Percentiles rank a stretch among this genome's conserved stretches.
Conservation (phyloP, 768 basidiomycete species). For the Candolleomyces aberdarensis region DNA sequence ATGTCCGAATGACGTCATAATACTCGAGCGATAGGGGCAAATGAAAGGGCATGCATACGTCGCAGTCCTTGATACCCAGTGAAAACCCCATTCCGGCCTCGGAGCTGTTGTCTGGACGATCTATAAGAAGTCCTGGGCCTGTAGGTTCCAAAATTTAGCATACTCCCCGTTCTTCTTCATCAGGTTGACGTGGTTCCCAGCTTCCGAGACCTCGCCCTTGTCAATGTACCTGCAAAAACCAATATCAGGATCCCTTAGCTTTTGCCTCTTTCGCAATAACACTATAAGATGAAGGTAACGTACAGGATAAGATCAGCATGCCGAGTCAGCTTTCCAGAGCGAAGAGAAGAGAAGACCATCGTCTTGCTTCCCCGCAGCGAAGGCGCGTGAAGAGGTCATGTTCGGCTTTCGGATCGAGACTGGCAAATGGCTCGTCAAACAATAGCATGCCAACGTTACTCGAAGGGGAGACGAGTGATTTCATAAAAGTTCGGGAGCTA, state of each 20-base stretch:
- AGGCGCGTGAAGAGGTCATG: conserved; percentile 74
- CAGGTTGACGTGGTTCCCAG: conserved; percentile 63
- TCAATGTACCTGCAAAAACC: conserved; percentile 58
- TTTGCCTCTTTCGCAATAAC: not conserved
- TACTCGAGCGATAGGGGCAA: too few species aligned
- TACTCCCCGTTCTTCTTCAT: conserved; percentile 60
- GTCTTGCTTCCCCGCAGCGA: conserved; percentile 73
- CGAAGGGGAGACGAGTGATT: conserved; percentile 46
- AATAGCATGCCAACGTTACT: conserved; percentile 53
- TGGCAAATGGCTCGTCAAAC: conserved; percentile 73
- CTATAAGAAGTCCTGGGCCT: conserved; percentile 65
- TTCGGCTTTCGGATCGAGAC: conserved; percentile 72
- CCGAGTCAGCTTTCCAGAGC: conserved; percentile 66
- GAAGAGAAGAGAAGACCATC: conserved; percentile 78
- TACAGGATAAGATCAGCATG: conserved; percentile 71
- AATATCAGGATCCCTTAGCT: not conserved
- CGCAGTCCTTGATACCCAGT: too few species aligned
- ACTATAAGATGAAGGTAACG: conserved; percentile 15
- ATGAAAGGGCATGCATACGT: too few species aligned
- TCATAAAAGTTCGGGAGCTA: conserved; percentile 67
- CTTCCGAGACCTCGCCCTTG: conserved; percentile 55
- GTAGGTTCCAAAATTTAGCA: conserved; percentile 69
- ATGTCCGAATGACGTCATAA: conserved; percentile 36
- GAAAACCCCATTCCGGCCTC: too few species aligned
- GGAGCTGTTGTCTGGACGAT: too few species aligned